A percentile compares a stretch with the other conserved stretches of the same genome.
phyloP scores from a whole-genome alignment of 1,139 yeast species.

The Candida tunisiensis region DNA sequence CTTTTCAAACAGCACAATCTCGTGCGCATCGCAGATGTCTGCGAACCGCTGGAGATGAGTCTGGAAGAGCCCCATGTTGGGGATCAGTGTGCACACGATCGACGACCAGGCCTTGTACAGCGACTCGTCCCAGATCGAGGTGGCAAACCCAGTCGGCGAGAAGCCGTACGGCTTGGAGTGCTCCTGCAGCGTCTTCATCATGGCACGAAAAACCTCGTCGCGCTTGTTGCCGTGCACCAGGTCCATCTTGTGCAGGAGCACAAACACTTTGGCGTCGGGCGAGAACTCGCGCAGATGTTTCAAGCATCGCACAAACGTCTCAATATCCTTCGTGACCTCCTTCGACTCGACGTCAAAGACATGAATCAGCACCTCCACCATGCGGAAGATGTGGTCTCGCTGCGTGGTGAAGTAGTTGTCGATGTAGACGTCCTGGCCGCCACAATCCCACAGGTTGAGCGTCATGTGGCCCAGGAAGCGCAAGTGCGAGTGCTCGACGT shows the following conservation, averaged over 20 bases:
- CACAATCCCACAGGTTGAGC: conserved; percentile 94
- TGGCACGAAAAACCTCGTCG: conserved; percentile 63
- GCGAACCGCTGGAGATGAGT: conserved; percentile 62
- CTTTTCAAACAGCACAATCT: conserved; percentile 81
- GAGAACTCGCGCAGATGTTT: conserved; percentile 71
- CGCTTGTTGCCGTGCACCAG: conserved; percentile 77
- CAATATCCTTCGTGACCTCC: conserved; percentile 85
- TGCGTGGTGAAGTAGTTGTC: conserved; percentile 82
- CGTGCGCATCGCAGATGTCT: conserved; percentile 67
- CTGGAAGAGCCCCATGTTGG: conserved; percentile 75
- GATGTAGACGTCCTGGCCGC: conserved; percentile 88
- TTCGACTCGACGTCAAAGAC: conserved; percentile 93
- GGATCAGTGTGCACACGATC: conserved; percentile 86
- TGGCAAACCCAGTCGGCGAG: conserved; percentile 75
- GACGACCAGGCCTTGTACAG: conserved; percentile 95
- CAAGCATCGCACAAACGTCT: conserved; percentile 72
- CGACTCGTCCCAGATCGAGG: conserved; percentile 97
- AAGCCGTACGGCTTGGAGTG: conserved; percentile 70
- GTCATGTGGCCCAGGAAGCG: conserved; percentile 92
- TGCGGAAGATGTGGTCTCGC: conserved; percentile 80
- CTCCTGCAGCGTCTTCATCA: conserved; percentile 68
- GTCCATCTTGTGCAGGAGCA: conserved; percentile 90
- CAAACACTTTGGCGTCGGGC: conserved; percentile 86
- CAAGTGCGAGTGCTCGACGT: conserved; percentile 91
- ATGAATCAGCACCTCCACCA: conserved; percentile 94